A percentile compares a stretch with the other conserved stretches of the same genome.
These are phyloP conservation scores for Umbelopsis sp. DNA, from an alignment of 192 early-diverging fungal species.

Conservation along the genomic window DNA sequence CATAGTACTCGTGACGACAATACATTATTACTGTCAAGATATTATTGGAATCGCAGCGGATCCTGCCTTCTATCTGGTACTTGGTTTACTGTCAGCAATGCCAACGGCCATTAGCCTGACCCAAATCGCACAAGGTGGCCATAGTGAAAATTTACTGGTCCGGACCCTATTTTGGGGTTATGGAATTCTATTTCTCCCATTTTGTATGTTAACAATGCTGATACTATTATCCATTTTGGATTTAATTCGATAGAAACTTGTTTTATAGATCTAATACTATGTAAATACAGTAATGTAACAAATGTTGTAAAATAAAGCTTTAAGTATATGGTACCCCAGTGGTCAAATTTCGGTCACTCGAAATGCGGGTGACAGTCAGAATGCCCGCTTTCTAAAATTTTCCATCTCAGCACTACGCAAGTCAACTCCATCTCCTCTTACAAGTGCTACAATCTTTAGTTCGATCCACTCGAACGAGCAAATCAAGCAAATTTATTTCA, in stretches of 20 bases:
- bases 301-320: neutral
- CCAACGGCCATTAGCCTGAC: slow-evolving; percentile 75
- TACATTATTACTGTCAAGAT: slow-evolving; percentile 1
- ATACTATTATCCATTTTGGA: neutral
- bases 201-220: neutral
- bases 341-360: neutral
- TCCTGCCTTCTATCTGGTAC: slow-evolving; percentile 62
- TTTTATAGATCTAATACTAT: neutral
- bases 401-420: neutral
- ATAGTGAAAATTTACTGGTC: slow-evolving; percentile 66
- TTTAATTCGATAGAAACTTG: neutral
- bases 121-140: slow-evolving; percentile 68
- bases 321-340: neutral
- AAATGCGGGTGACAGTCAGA: neutral
- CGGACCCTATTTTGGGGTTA: slow-evolving; percentile 71
- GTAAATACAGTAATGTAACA: neutral
- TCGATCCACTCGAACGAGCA: neutral
- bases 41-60: slow-evolving; percentile 52
- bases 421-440: neutral
- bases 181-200: slow-evolving; percentile 45
- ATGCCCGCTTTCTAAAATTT: neutral
- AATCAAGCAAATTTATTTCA: neutral
- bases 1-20: slow-evolving; percentile 32
- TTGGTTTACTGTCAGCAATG: slow-evolving; percentile 60
- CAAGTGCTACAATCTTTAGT: neutral